These are phyloP conservation scores for Porpolomopsis calyptriformis DNA, from an alignment of 768 basidiomycete species.

Conservation along the genomic window DNA sequence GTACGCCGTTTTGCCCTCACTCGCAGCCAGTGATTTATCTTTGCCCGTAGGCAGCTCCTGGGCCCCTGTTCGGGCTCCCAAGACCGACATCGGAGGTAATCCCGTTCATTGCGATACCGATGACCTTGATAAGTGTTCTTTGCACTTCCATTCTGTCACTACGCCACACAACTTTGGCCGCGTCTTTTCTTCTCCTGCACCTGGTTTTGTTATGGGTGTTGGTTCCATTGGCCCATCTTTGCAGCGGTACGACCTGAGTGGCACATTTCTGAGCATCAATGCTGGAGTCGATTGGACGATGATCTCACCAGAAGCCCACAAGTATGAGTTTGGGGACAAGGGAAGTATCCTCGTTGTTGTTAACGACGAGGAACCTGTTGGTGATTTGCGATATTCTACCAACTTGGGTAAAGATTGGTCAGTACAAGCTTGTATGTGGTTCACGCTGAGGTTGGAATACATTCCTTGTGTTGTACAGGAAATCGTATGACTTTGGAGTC, in stretches of 20 bases:
- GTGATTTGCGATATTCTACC: conserved; percentile 63
- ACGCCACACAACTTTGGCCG: conserved; percentile 88
- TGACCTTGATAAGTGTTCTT: conserved; percentile 54
- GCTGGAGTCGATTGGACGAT: conserved; percentile 82
- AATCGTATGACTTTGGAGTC: conserved; percentile 56
- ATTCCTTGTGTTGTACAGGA: conserved; percentile 40
- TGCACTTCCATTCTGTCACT: conserved; percentile 91
- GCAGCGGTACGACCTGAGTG: conserved; percentile 69
- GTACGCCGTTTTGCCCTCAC: conserved; percentile 8
- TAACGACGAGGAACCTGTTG: conserved; percentile 73
- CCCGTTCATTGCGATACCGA: conserved; percentile 50
- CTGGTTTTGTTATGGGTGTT: conserved; percentile 94
- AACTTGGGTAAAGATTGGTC: conserved; percentile 82
- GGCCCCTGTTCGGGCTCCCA: conserved; percentile 51
- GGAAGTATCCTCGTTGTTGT: conserved; percentile 72
- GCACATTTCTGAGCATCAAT: conserved; percentile 89
- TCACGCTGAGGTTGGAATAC: not conserved
- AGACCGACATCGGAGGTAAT: conserved; percentile 48
- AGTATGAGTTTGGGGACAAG: conserved; percentile 93
- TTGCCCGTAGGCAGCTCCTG: conserved; percentile 53
- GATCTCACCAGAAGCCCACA: conserved; percentile 65
- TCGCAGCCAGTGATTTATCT: not conserved
- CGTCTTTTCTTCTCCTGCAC: conserved; percentile 89
- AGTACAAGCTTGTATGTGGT: conserved; percentile 15
- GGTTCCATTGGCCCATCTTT: conserved; percentile 71